Conservation (phyloP, 306 rosid genomes). For the Comarum palustre region DNA sequence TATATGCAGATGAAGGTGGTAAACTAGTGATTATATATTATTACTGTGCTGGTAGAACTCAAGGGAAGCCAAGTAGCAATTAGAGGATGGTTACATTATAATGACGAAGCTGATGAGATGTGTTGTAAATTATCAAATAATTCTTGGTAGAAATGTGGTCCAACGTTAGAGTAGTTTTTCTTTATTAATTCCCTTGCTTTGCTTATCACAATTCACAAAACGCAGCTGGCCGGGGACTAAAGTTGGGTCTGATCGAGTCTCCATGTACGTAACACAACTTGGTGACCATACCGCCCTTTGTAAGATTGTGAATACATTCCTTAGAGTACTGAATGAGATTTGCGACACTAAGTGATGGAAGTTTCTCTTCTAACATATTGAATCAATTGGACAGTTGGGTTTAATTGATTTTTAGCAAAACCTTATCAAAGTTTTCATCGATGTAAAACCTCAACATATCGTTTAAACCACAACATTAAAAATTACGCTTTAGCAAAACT, state of each 20-base stretch:
- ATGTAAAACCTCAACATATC: too few species aligned
- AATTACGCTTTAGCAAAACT: too few species aligned
- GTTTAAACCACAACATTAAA: too few species aligned
- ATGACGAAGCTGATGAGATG: neutral
- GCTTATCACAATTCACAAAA: neutral
- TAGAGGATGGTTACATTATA: neutral
- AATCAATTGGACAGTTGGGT: slow-evolving; percentile 20
- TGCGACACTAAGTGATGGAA: neutral
- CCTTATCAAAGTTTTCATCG: too few species aligned
- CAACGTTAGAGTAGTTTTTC: neutral
- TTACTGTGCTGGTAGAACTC: neutral
- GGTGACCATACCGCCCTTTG: neutral
- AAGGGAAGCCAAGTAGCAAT: neutral
- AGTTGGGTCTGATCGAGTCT: neutral
- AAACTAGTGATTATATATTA: neutral
- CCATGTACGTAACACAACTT: slow-evolving; percentile 5
- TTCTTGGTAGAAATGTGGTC: slow-evolving; percentile 2
- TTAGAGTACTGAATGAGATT: neutral
- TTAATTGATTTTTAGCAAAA: slow-evolving; percentile 6
- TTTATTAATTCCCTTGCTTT: slow-evolving; percentile 11
- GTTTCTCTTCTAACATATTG: neutral
- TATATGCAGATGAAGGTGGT: neutral
- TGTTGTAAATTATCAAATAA: slow-evolving; percentile 4
- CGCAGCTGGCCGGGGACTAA: slow-evolving; percentile 4
- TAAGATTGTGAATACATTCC: neutral